These are phyloP conservation scores for Luffa acutangula DNA, from an alignment of 306 rosid genomes.

Conservation along the genomic window DNA sequence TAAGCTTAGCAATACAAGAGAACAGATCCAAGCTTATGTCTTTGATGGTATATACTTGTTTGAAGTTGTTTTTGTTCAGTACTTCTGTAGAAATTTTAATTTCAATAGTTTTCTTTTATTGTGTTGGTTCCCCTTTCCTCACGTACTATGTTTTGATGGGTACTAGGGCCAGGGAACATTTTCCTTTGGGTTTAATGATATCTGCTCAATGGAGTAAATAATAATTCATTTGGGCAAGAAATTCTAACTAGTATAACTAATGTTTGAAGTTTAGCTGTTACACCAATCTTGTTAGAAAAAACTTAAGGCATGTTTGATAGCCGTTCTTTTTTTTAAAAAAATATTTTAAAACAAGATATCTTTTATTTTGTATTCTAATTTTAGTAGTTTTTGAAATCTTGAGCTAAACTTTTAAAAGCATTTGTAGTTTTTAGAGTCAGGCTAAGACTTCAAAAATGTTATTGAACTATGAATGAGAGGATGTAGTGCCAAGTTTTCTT, in stretches of 20 bases:
- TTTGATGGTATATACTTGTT: constrained; percentile 40
- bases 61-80: neutral
- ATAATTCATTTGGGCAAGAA: neutral
- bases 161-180: neutral
- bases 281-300: neutral
- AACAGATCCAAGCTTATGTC: constrained; percentile 45
- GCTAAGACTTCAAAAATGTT: neutral
- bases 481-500: neutral
- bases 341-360: neutral
- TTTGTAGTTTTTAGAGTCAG: neutral
- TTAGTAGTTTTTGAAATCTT: neutral
- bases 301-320: neutral
- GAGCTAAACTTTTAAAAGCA: neutral
- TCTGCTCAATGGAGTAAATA: neutral
- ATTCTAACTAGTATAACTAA: neutral
- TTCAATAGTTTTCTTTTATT: neutral
- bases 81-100: neutral
- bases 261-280: neutral
- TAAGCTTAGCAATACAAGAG: constrained; percentile 48
- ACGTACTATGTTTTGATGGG: neutral
- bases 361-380: neutral
- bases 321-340: neutral
- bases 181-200: neutral
- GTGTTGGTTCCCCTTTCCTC: neutral
- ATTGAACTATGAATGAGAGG: neutral